Evolutionary conservation across 805 yeast species (phyloP), one percentile per base, ranked within the genome.

Genomic region (Metschnikowia bowlesiae): DNA sequence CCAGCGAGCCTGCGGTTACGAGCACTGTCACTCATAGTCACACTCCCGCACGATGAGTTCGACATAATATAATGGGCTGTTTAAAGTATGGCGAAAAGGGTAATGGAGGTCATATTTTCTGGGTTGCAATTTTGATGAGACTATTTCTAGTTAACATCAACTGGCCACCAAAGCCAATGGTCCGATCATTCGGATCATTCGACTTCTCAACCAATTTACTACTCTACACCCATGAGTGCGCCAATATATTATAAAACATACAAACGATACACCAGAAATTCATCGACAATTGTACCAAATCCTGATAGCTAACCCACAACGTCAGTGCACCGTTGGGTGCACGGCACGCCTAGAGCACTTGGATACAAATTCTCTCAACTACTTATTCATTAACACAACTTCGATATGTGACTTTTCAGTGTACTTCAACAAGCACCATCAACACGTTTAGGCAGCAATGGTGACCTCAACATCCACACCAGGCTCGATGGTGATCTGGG

Each of bases 381-480:
- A 39, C 34, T 35, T 33, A 44, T 48, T 51, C 52, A 41, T 51
- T 46, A 51, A 48, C 59, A 53, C 57, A 53, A 54, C 57, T 50
- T 46, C 55, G 56, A 50, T 48, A 43, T 29, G 42, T 33, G 29
- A 32, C 44, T 40, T 46, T 28, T 39, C 48, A 14, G 35, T 13
- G 26, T 43, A 28, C 26, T 31, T 36, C 48, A 37, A 42, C 44
- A 32, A 11, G 34, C 29, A n/a, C 28, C 39, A 10, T 29, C 31
- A n/a, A 32, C 37, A 18, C 61, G 67, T 67, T 82, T 83, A 84
- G 74, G 87, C 87, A 73, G 94, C 91, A 72, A 87, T 84, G 75
- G 92, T 85, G 69, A 87, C 94, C 80, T 87, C 94, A 66, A 92
- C 94, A 83, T 91, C 96, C 71, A 92, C 97, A 87, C 97, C 98